A percentile compares a stretch with the other conserved stretches of the same genome.
These are phyloP conservation scores for Candida buenavistaensis DNA, from an alignment of 1,139 yeast genomes.

Conservation along the genomic window DNA sequence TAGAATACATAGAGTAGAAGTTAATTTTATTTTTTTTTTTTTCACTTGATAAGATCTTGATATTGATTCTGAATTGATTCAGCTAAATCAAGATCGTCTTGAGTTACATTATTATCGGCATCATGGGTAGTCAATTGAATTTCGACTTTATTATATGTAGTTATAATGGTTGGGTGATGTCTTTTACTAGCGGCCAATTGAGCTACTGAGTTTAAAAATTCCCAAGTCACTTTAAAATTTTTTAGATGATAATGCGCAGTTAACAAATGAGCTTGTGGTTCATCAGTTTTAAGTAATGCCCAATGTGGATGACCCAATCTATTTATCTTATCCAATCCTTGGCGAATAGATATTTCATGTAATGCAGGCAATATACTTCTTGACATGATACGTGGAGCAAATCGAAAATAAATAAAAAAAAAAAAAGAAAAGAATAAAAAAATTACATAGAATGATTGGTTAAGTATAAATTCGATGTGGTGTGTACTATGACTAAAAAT, in stretches of 20 bases:
- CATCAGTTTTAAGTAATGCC: slow-evolving; percentile 11
- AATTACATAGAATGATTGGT: too few relatives aligned
- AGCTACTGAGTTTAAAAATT: slow-evolving; percentile 61
- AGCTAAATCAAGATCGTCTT: slow-evolving; percentile 63
- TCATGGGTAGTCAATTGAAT: slow-evolving; percentile 72
- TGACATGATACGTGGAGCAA: not conserved
- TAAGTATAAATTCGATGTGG: too few relatives aligned
- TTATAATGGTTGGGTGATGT: slow-evolving; percentile 74
- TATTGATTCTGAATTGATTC: slow-evolving; percentile 13
- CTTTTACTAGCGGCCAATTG: slow-evolving; percentile 57
- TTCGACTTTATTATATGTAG: slow-evolving; percentile 61
- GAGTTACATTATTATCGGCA: slow-evolving; percentile 50
- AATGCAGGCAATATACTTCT: slow-evolving; percentile 5
- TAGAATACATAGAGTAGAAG: slow-evolving; percentile 16
- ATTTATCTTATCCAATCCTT: slow-evolving; percentile 14
- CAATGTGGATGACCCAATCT: slow-evolving; percentile 14
- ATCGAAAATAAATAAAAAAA: too few relatives aligned
- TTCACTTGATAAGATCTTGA: slow-evolving; percentile 7
- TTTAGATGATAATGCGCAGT: slow-evolving; percentile 36
- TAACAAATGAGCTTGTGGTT: slow-evolving; percentile 15
- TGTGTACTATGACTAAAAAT: too few relatives aligned
- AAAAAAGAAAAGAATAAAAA: too few relatives aligned
- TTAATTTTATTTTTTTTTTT: not conserved
- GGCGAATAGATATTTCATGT: slow-evolving; percentile 11
- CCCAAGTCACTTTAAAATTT: slow-evolving; percentile 63